Evolutionary conservation across 2,329 filamentous ascomycete species (phyloP).

Genomic region (Penicillium paneum): DNA sequence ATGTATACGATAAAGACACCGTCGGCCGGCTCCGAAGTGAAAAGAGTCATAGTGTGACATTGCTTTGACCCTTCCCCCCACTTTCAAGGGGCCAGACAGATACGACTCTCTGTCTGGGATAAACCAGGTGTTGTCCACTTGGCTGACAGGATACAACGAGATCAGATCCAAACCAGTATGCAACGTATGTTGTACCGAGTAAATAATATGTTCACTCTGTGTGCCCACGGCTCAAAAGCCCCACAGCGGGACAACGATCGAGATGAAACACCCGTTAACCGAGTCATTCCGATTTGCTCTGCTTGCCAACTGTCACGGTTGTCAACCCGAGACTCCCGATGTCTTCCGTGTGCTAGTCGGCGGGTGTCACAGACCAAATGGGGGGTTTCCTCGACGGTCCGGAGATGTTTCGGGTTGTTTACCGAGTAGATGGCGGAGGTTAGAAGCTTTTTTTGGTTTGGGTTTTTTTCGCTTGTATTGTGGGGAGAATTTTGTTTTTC

Average conservation of each 20-base stretch:
- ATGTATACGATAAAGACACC: background rate
- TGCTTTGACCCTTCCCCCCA: background rate
- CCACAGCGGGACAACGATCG: constrained; percentile 27
- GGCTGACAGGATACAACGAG: too few species aligned
- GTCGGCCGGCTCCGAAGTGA: background rate
- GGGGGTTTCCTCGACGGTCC: background rate
- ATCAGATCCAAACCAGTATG: too few species aligned
- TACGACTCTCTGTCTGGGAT: background rate
- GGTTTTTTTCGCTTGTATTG: background rate
- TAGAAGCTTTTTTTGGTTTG: background rate
- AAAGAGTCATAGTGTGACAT: background rate
- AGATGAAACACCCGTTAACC: constrained; percentile 23
- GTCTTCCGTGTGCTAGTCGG: constrained; percentile 17
- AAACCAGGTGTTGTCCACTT: background rate
- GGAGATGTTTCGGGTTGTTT: background rate
- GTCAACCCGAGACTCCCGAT: constrained; percentile 18
- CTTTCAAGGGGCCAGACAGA: background rate
- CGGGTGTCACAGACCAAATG: constrained; percentile 10
- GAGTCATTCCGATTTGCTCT: constrained; percentile 27
- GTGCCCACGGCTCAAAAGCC: constrained; percentile 4
- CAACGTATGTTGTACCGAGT: too few species aligned
- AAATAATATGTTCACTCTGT: background rate
- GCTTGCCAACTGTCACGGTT: constrained; percentile 4
- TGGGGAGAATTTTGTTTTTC: background rate
- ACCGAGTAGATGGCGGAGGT: background rate